Conservation (phyloP, 805 yeast genomes). For the Wickerhamiella hasegawae region DNA sequence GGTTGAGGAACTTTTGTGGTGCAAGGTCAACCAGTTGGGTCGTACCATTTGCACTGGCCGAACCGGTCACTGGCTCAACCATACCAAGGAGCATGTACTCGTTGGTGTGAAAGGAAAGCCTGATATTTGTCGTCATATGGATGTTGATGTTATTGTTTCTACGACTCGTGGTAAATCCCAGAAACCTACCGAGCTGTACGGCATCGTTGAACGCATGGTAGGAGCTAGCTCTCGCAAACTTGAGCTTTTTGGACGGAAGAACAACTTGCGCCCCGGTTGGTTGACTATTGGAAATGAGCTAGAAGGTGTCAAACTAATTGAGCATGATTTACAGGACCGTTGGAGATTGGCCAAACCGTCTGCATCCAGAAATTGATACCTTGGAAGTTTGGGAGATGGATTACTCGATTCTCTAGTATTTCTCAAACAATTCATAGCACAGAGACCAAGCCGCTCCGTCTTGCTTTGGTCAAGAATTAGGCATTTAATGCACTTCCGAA, state of each 20-base stretch:
- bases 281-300: slow-evolving; percentile 26
- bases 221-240: slow-evolving; percentile 64
- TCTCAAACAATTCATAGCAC: background rate
- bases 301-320: slow-evolving; percentile 7
- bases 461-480: background rate
- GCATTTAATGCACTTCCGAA: background rate
- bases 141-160: slow-evolving; percentile 64
- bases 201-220: slow-evolving; percentile 67
- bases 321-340: slow-evolving; percentile 6
- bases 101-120: slow-evolving; percentile 79
- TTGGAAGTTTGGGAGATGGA: too few relatives aligned
- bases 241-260: slow-evolving; percentile 80
- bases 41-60: slow-evolving; percentile 89
- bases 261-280: slow-evolving; percentile 84
- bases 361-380: too few relatives aligned
- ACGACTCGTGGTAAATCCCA: slow-evolving; percentile 77
- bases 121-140: slow-evolving; percentile 38
- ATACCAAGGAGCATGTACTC: slow-evolving; percentile 78
- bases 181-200: slow-evolving; percentile 84
- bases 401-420: background rate
- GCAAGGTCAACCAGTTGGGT: slow-evolving; percentile 73
- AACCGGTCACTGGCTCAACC: slow-evolving; percentile 95
- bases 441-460: background rate
- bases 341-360: slow-evolving; percentile 1
- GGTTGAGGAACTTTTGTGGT: slow-evolving; percentile 75